phyloP scores from a whole-genome alignment of 2,329 filamentous ascomycete genomes.

The Akanthomyces lecanii region DNA sequence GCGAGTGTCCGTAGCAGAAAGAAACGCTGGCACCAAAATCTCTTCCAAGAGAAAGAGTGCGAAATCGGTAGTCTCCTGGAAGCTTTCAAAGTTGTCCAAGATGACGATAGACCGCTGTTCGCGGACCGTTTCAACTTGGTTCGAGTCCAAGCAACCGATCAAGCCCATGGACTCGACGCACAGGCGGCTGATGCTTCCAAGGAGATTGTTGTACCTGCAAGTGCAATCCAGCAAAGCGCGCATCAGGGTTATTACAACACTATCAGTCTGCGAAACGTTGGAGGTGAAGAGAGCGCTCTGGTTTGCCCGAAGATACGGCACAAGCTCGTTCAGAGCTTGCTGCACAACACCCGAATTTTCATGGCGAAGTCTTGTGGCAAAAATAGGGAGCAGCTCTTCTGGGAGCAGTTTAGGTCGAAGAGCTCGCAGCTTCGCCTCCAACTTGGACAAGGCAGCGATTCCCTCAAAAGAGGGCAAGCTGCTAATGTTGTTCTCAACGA shows the following conservation, averaged over 20 bases:
- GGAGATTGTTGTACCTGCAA: conserved; percentile 69
- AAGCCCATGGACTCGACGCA: conserved; percentile 81
- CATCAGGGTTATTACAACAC: conserved; percentile 65
- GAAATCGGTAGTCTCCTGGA: conserved; percentile 79
- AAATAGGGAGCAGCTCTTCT: conserved; percentile 64
- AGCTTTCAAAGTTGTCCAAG: conserved; percentile 76
- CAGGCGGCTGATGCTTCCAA: conserved; percentile 63
- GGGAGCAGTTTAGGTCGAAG: conserved; percentile 49
- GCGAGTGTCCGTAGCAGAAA: conserved; percentile 82
- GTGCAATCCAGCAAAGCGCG: conserved; percentile 81
- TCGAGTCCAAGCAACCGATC: conserved; percentile 87
- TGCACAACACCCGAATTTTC: conserved; percentile 84
- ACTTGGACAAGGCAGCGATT: conserved; percentile 64
- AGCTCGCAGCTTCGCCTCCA: conserved; percentile 61
- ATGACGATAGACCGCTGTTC: conserved; percentile 82
- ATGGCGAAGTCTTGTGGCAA: conserved; percentile 69
- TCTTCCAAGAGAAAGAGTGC: conserved; percentile 79
- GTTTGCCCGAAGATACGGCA: conserved; percentile 65
- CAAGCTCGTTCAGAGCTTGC: conserved; percentile 74
- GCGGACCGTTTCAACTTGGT: conserved; percentile 74
- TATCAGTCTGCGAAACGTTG: conserved; percentile 75
- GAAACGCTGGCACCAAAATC: conserved; percentile 84
- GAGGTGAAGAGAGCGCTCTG: conserved; percentile 77
- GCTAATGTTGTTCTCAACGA: conserved; percentile 64
- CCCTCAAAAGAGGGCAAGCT: conserved; percentile 73